Evolutionary conservation across 148 eudicot species (phyloP), one percentile per base, ranked within the genome.

Genomic region (Persicaria tinctoria): DNA sequence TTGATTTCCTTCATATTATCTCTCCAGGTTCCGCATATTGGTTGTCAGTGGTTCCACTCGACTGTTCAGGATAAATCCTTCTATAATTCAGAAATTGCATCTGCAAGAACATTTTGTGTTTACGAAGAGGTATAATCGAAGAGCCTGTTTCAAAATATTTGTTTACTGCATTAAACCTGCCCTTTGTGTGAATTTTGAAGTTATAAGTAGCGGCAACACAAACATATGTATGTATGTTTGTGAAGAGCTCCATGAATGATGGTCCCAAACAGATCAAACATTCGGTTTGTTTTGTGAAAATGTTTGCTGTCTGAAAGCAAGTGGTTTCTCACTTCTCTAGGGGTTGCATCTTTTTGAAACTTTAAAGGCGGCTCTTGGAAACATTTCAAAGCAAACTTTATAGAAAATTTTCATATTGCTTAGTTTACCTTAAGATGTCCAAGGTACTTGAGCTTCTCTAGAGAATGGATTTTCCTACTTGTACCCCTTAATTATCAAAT

Each of bases 101-200:
- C 91, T 76, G 82, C 99, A 73, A 86, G 99, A 80, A 95, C 99
- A 11, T 95, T 95, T 83, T 95, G 99, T 82, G 80, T 92, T 54
- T 92, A 83, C 73, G 99, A 92, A 80, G 89, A 95, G 99, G 99
- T 91, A 18, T 59, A 66, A 27, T 32, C 16, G 16, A 32, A 27
- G 23, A 1, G 32, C 12, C 68, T 63, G 32, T 63, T 3, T 60
- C 12, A 23, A 7, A 2, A 20, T 23, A 11, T 11, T 9, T 27
- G 27, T 63, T 23, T 45, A 11, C 14, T 63, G 44, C 68, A 63
- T 63, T 63, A 63, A 63, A 23, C 12, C 53, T 50, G 9, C 11
- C 53, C 53, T 50, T 50, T 12, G 11, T 1, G 1, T 50, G 53
- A 50, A 50, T 50, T 5, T 12, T 50, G 12, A 50, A 50, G 53